Evolutionary conservation across 2,329 filamentous ascomycete species (phyloP).

Genomic region (Nannizzia gypsea): DNA sequence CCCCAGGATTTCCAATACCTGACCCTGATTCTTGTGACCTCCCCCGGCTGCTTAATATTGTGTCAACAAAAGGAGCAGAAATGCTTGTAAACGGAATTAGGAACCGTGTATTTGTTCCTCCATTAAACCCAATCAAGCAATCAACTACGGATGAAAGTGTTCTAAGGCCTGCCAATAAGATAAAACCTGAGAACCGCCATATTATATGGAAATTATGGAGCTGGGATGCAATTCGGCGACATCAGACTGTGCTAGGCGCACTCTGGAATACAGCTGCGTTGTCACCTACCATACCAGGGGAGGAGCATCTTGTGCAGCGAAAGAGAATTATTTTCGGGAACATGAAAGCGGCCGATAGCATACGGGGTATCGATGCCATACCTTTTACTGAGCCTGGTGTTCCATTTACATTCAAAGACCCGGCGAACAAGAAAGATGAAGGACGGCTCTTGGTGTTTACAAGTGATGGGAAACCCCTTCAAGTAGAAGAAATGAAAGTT

Average conservation of each 20-base stretch:
- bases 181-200: slow-evolving; percentile 51
- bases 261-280: slow-evolving; percentile 47
- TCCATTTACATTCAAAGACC: slow-evolving; percentile 23
- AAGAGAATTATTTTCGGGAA: slow-evolving; percentile 30
- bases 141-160: slow-evolving; percentile 19
- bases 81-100: slow-evolving; percentile 59
- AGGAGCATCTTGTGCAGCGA: slow-evolving; percentile 16
- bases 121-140: slow-evolving; percentile 30
- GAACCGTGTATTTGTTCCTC: slow-evolving; percentile 53
- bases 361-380: slow-evolving; percentile 19
- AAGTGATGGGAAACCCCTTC: slow-evolving; percentile 25
- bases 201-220: slow-evolving; percentile 49
- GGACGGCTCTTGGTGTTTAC: slow-evolving; percentile 28
- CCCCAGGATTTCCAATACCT: slow-evolving; percentile 37
- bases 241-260: slow-evolving; percentile 50
- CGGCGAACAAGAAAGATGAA: slow-evolving; percentile 13
- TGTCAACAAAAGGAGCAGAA: slow-evolving; percentile 54
- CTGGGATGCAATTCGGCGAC: slow-evolving; percentile 43
- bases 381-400: slow-evolving; percentile 25
- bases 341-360: slow-evolving; percentile 23
- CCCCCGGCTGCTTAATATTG: slow-evolving; percentile 38
- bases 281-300: not conserved
- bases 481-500: slow-evolving; percentile 30
- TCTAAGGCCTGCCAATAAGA: slow-evolving; percentile 56
- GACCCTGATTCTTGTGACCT: slow-evolving; percentile 44